Evolutionary conservation across 2,329 filamentous ascomycete genomes (phyloP).

Genomic region (Coleophoma cylindrospora): DNA sequence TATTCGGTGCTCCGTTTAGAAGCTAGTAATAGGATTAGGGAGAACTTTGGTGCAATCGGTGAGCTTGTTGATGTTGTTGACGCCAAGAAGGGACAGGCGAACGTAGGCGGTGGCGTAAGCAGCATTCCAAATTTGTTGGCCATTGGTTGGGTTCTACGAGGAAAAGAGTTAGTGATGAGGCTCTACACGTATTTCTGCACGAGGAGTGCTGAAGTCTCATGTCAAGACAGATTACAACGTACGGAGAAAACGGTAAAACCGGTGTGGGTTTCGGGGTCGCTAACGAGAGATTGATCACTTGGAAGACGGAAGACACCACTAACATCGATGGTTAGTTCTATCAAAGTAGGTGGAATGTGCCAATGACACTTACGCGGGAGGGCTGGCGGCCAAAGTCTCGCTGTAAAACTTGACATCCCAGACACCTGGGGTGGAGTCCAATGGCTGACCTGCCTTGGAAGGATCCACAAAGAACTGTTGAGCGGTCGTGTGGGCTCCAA

Average conservation of each 20-base stretch:
- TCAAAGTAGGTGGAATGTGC: too few relatives aligned
- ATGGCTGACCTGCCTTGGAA: slow-evolving; percentile 24
- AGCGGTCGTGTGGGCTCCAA: slow-evolving; percentile 48
- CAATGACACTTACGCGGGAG: slow-evolving; percentile 11
- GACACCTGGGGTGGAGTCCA: slow-evolving; percentile 42
- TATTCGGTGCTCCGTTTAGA: too few relatives aligned
- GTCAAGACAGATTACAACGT: slow-evolving; percentile 6
- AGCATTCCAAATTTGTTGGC: slow-evolving; percentile 35
- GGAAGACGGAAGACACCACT: slow-evolving; percentile 27
- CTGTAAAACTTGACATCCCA: slow-evolving; percentile 47
- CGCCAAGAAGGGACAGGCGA: slow-evolving; percentile 38
- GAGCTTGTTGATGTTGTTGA: slow-evolving; percentile 38
- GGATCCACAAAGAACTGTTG: slow-evolving; percentile 37
- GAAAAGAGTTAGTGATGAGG: too few relatives aligned
- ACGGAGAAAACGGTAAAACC: slow-evolving; percentile 1
- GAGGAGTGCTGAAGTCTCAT: slow-evolving; percentile 28
- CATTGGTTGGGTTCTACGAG: slow-evolving; percentile 3
- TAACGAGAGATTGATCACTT: slow-evolving; percentile 15
- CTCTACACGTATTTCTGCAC: background rate
- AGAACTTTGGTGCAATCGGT: slow-evolving; percentile 38
- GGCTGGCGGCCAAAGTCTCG: slow-evolving; percentile 25
- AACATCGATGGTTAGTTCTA: too few relatives aligned
- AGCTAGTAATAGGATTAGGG: slow-evolving; percentile 13
- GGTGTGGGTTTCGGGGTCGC: too few relatives aligned
- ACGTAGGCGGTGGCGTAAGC: slow-evolving; percentile 33